Evolutionary conservation across 148 eudicot genomes (phyloP), one percentile per base, ranked within the genome.

Genomic region (Agrostemma githago): DNA sequence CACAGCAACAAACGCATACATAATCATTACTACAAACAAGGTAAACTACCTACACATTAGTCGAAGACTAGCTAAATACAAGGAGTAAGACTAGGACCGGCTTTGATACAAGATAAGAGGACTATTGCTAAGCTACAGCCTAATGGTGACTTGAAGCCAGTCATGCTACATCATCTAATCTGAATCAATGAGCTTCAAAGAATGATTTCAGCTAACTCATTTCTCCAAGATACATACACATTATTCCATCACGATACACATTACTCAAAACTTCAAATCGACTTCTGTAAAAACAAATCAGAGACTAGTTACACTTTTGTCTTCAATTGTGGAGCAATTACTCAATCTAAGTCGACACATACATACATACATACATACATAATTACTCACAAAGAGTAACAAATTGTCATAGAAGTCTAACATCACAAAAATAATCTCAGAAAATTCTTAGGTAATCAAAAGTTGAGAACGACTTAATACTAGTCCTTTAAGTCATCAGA

Each of bases 1-100:
- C 68, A 26, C 8, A 74, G 34, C 61, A 73, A 46, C 42, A 62
- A 43, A 39, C 8, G 62, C 76, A 62, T 12, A 9, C 39, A 61
- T 21, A 44, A 20, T 60, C 9, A 8, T 12, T 26, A 26, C 34
- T 26, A 26, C 34, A 26, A 26, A 26, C 34, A 26, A 1, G 34
- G 34, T 26, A 26, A 26, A 26, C 34, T 26, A 26, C 34, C 34
- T 26, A 26, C 34, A 26, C 1, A 26, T 26, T 26, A 26, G 34
- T 26, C 34, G 34, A 26, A 26, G 34, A 26, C 34, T 26, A 26
- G 34, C 34, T 26, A 26, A 26, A 26, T 26, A 26, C 34, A 26
- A 26, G 34, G 34, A 26, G 34, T 26, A 26, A 26, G 34, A 26
- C 34, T 26, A 26, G 34, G 34, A 26, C 0, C 34, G 34, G 34